Percentiles rank a stretch among this genome's conserved stretches.
Conservation (phyloP, 352 stramenopile genomes). For the Elongisporangium prolatum region DNA sequence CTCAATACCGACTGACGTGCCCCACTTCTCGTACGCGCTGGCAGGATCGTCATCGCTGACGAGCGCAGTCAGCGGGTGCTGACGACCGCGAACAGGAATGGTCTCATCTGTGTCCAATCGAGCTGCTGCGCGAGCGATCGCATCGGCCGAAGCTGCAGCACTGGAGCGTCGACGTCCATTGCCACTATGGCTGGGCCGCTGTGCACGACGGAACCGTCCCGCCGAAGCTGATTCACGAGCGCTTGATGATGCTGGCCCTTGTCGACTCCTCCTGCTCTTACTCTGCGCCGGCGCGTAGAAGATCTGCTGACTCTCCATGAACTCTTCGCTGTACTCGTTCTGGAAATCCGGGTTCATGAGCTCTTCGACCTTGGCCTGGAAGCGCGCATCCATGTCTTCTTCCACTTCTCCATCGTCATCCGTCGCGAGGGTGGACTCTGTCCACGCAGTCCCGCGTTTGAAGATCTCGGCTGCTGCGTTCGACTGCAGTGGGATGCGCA, state of each 20-base stretch:
- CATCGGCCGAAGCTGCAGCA: too few relatives aligned
- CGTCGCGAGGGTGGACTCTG: background rate
- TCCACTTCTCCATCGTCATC: conserved; percentile 22
- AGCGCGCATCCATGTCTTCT: conserved; percentile 28
- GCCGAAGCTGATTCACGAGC: background rate
- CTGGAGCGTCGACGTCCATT: too few relatives aligned
- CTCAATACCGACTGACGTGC: background rate
- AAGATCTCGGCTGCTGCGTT: conserved; percentile 2
- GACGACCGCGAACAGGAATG: too few relatives aligned
- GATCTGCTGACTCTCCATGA: conserved; percentile 68
- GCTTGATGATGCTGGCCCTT: background rate
- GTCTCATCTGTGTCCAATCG: too few relatives aligned
- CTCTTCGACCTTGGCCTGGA: conserved; percentile 54
- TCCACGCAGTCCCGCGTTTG: conserved; percentile 16
- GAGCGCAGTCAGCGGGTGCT: too few relatives aligned
- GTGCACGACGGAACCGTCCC: too few relatives aligned
- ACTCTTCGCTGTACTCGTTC: conserved; percentile 77
- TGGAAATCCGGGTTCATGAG: conserved; percentile 81
- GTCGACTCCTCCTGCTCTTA: conserved; percentile 10
- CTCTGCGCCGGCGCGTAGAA: conserved; percentile 44
- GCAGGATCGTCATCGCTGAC: background rate
- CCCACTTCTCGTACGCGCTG: conserved; percentile 13
- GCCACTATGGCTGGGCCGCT: too few relatives aligned
- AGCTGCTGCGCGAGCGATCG: too few relatives aligned
- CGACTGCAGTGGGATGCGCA: conserved; percentile 2